Conservation (phyloP, 2,329 filamentous ascomycete species). For the Xylariaceae sp. region DNA sequence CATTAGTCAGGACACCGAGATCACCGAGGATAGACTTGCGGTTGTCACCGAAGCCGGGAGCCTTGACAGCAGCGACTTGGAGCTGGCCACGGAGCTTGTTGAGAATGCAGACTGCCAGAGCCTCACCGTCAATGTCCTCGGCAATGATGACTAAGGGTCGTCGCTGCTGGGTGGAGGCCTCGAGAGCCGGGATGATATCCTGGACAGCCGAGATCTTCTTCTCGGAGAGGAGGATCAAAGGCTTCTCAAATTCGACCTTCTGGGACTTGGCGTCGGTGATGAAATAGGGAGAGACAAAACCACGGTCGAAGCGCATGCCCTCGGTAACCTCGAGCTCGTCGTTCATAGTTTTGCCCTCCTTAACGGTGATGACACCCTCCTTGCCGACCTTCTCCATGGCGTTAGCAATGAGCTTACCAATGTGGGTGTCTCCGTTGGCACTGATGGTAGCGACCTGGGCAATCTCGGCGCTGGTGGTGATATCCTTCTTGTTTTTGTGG, state of each 20-base stretch:
- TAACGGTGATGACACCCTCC: conserved; percentile 99
- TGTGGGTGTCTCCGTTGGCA: conserved; percentile 93
- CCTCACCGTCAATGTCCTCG: conserved; percentile 98
- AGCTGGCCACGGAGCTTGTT: conserved; percentile 99
- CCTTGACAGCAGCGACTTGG: conserved; percentile 97
- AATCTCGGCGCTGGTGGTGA: conserved; percentile 95
- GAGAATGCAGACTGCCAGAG: conserved; percentile 96
- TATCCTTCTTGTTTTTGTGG: conserved; percentile 93
- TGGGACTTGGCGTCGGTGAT: conserved; percentile 98
- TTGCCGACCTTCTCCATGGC: conserved; percentile 99
- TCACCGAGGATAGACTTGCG: conserved; percentile 99
- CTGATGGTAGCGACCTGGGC: conserved; percentile 98
- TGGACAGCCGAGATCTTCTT: conserved; percentile 99
- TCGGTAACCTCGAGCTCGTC: conserved; percentile 99
- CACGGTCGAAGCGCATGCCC: conserved; percentile 99
- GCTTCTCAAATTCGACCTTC: conserved; percentile 99
- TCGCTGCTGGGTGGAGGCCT: conserved; percentile 92
- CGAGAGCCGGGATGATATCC: conserved; percentile 96
- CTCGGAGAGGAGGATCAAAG: conserved; percentile 95
- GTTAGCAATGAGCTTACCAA: conserved; percentile 92
- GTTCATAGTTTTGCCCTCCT: conserved; percentile 98
- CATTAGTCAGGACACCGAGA: conserved; percentile 91
- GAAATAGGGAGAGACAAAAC: conserved; percentile 98
- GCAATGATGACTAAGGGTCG: conserved; percentile 97
- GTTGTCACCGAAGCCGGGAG: conserved; percentile 99